Conservation (phyloP, 495 filamentous ascomycete genomes). For the Copromyces sp. region DNA sequence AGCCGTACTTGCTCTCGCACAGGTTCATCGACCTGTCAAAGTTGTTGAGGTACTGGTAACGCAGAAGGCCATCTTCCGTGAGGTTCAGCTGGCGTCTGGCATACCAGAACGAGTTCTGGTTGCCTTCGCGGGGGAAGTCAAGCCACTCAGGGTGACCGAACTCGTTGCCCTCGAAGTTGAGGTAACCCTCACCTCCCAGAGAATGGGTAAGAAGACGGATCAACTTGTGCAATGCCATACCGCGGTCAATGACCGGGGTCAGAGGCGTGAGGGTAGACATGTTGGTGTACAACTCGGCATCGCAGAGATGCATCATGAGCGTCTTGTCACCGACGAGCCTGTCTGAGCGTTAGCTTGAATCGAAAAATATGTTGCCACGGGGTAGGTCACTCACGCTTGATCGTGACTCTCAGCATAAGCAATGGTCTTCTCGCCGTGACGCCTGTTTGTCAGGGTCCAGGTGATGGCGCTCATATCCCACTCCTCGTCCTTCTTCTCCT, state of each 20-base stretch:
- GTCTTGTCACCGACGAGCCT: slow-evolving; percentile 96
- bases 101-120: slow-evolving; percentile 95
- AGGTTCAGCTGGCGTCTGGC: slow-evolving; percentile 92
- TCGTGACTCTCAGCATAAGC: slow-evolving; percentile 96
- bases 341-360: slow-evolving; percentile 21
- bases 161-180: slow-evolving; percentile 98
- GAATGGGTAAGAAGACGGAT: slow-evolving; percentile 88
- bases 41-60: slow-evolving; percentile 87
- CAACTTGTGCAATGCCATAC: slow-evolving; percentile 91
- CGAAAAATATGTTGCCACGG: background rate
- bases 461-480: slow-evolving; percentile 86
- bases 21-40: slow-evolving; percentile 90
- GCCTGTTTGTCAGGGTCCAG: slow-evolving; percentile 81
- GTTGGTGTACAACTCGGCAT: slow-evolving; percentile 93
- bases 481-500: slow-evolving; percentile 82
- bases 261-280: slow-evolving; percentile 81
- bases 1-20: slow-evolving; percentile 80
- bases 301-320: slow-evolving; percentile 95
- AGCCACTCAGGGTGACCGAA: slow-evolving; percentile 99
- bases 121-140: slow-evolving; percentile 91
- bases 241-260: slow-evolving; percentile 84
- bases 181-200: slow-evolving; percentile 93
- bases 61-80: slow-evolving; percentile 71
- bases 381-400: slow-evolving; percentile 67
- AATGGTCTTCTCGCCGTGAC: slow-evolving; percentile 96